Evolutionary conservation across 176 grass and related monocot genomes (phyloP).

Genomic region (Pontederia paniculata): DNA sequence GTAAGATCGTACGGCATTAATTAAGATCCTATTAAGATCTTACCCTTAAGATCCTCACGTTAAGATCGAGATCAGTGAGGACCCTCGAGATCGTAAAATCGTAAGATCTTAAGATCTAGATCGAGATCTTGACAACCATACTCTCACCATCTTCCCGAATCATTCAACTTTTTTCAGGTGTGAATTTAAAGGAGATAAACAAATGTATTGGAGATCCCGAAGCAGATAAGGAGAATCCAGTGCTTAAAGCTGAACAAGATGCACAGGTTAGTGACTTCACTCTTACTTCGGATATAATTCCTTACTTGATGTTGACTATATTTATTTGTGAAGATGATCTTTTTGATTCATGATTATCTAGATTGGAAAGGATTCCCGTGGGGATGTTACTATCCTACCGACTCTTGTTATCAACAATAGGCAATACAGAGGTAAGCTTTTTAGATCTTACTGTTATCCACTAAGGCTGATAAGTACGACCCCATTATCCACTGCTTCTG

Average conservation of each 20-base stretch:
- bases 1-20: too few species aligned
- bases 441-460: not conserved
- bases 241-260: constrained; percentile 89
- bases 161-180: constrained; percentile 20
- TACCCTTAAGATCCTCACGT: too few species aligned
- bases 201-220: constrained; percentile 69
- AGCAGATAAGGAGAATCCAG: constrained; percentile 71
- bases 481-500: too few species aligned
- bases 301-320: not conserved
- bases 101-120: too few species aligned
- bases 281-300: not conserved
- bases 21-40: too few species aligned
- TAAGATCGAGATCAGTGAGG: too few species aligned
- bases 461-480: too few species aligned
- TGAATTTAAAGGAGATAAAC: constrained; percentile 73
- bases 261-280: constrained; percentile 43
- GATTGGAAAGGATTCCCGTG: constrained; percentile 81
- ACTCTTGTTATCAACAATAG: constrained; percentile 93
- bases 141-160: not conserved
- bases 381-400: constrained; percentile 88
- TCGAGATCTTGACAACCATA: too few species aligned
- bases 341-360: constrained; percentile 19
- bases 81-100: too few species aligned
- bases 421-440: constrained; percentile 69
- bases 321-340: not conserved